Percentiles rank a stretch among this genome's conserved stretches.
phyloP scores from a whole-genome alignment of 164 flowering plant species.

The Euptelea pleiosperma region DNA sequence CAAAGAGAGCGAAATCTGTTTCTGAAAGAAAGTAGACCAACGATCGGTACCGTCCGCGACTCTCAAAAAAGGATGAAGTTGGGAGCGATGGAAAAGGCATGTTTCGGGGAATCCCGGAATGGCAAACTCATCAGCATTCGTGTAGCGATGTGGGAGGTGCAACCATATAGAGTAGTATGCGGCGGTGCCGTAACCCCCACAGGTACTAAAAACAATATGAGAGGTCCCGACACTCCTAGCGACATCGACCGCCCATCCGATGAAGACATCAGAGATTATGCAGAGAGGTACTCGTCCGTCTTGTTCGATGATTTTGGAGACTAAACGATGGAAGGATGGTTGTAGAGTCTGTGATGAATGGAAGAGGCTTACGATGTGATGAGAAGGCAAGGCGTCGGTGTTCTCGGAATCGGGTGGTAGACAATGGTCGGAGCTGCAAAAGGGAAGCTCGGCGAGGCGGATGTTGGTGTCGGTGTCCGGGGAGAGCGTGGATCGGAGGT shows the following conservation, averaged over 20 bases:
- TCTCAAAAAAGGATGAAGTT: neutral
- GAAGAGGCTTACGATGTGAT: conserved; percentile 2
- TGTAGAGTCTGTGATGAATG: conserved; percentile 12
- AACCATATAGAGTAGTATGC: conserved; percentile 8
- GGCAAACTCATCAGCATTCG: conserved; percentile 7
- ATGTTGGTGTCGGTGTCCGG: neutral
- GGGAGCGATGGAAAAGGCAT: conserved; percentile 3
- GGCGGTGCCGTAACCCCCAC: conserved; percentile 15
- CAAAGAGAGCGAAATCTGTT: neutral
- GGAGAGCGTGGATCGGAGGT: conserved; percentile 10
- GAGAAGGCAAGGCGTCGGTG: conserved; percentile 10
- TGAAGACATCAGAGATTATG: conserved; percentile 19
- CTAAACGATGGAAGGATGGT: conserved; percentile 13
- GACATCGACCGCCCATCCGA: conserved; percentile 9
- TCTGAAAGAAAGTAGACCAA: neutral
- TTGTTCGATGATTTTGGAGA: neutral
- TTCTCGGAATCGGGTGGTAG: conserved; percentile 19
- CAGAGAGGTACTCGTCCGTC: conserved; percentile 3
- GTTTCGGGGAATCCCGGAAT: conserved; percentile 14
- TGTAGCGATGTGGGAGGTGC: conserved; percentile 4
- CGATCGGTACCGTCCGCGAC: neutral
- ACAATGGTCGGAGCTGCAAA: conserved; percentile 13
- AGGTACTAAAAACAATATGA: conserved; percentile 4
- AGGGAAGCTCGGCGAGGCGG: conserved; percentile 17
- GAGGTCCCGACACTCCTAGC: conserved; percentile 4